phyloP scores from a whole-genome alignment of 768 basidiomycete species.

The Dacryopinax spathularia region DNA sequence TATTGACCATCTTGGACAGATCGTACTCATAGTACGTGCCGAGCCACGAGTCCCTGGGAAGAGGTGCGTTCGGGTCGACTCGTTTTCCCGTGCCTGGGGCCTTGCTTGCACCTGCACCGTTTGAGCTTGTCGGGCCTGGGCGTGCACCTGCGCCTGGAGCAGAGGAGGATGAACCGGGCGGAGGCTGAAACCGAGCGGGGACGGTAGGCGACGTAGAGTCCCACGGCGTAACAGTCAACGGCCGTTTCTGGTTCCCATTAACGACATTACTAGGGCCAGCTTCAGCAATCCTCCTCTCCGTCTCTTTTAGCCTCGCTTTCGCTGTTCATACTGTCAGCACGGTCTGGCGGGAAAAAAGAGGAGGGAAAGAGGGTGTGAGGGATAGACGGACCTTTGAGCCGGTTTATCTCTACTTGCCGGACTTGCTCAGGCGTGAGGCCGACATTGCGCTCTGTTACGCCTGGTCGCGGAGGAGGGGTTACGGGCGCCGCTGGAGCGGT shows the following conservation, averaged over 20 bases:
- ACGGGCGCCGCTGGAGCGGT: neutral
- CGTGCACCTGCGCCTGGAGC: neutral
- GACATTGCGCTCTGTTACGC: constrained; percentile 10
- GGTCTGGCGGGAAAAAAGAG: constrained; percentile 5
- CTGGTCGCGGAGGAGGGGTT: neutral
- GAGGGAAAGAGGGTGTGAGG: neutral
- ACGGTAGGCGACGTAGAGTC: constrained; percentile 47
- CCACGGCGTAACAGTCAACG: constrained; percentile 44
- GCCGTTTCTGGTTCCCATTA: constrained; percentile 66
- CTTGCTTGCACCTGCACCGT: constrained; percentile 22
- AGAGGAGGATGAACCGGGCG: neutral
- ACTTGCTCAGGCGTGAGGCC: constrained; percentile 51
- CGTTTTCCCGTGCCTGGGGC: constrained; percentile 11
- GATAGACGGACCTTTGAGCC: constrained; percentile 45
- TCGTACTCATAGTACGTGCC: constrained; percentile 97
- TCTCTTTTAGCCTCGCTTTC: constrained; percentile 58
- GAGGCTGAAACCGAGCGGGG: constrained; percentile 2
- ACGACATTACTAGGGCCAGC: constrained; percentile 24
- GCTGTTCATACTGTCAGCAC: constrained; percentile 29
- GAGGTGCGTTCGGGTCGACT: constrained; percentile 25
- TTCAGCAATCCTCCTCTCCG: constrained; percentile 35
- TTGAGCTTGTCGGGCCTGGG: neutral
- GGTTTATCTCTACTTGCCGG: constrained; percentile 61
- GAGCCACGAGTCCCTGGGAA: constrained; percentile 61
- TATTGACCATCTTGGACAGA: constrained; percentile 89